Base-by-base conservation (phyloP, 768 basidiomycete genomes). In the Trametes gibbosa region DNA sequence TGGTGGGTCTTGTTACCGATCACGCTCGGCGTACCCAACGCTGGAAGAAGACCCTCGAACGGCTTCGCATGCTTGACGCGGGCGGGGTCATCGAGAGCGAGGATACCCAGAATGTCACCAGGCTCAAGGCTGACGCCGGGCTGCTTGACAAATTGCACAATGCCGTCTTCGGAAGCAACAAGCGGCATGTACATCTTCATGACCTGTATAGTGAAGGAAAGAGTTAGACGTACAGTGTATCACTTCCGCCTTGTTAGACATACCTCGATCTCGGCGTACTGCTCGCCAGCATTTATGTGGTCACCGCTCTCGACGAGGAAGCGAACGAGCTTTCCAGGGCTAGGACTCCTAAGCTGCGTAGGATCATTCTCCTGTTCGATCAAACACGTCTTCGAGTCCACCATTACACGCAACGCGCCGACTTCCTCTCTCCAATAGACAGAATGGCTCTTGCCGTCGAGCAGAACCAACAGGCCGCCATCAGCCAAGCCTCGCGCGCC, bases 161-260 rank as follows among this genome's bases (percentile, higher is more conserved):
- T 81, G 68, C 97, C 97, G 71, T 96, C 93, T 72, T 99, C 97
- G 2, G 89, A 84, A 5, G 95, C 94, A 55, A 92, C 86, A 55
- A 99, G 84, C 3, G 95, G 95, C 96, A 99, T 97, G 75, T 97
- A 97, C 97, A 98, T 99, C 79, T 99, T 98, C 94, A 97, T 95
- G 61, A 93, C 91, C 89, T 90, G 53, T 6, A 58, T 40, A 40
- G 27, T 21, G 24, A n/a, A 1, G 6, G 34, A 41, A 25, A 39
- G 8, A 6, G 35, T 56, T 8, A 49, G 25, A 21, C 5, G n/a
- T n/a, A 1, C 3, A 21, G n/a, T n/a, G 23, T 41, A 10, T 23
- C 5, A 29, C n/a, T n/a, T 8, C 24, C 16, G 34, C 23, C 17
- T 6, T 29, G 48, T 32, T 45, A 52, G 53, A 53, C 81, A 54